Percentiles rank a stretch among this genome's conserved stretches.
Evolutionary conservation across 495 filamentous ascomycete genomes (phyloP).

Genomic region (Lineolata rhizophorae): DNA sequence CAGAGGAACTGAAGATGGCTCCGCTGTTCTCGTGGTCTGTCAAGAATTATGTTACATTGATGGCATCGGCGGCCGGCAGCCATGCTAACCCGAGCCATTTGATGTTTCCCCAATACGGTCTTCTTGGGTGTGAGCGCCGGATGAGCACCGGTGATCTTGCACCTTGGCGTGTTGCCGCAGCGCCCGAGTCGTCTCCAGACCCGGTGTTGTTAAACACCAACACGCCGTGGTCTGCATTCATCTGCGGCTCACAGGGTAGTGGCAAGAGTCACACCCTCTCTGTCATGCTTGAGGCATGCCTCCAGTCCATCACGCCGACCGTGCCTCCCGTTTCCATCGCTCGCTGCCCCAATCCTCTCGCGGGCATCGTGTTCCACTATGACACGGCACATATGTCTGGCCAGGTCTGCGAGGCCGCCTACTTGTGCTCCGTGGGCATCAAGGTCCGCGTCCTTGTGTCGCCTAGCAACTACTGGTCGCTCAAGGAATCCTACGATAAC

Average conservation of each 20-base stretch:
- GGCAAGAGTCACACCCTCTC: conserved; percentile 58
- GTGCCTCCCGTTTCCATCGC: conserved; percentile 18
- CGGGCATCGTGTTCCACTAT: conserved; percentile 49
- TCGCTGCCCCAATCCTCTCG: conserved; percentile 26
- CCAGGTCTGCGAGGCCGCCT: conserved; percentile 43
- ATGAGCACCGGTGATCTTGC: too few species aligned
- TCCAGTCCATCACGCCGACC: too few species aligned
- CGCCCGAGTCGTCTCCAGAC: too few species aligned
- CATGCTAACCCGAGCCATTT: too few species aligned
- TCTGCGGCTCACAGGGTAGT: conserved; percentile 56
- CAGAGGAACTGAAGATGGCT: too few species aligned
- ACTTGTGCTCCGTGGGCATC: conserved; percentile 31
- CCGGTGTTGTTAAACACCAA: conserved; percentile 40
- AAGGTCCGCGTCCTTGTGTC: conserved; percentile 41
- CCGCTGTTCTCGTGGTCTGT: too few species aligned
- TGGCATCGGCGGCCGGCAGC: too few species aligned
- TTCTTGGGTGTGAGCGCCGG: too few species aligned
- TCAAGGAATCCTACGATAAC: conserved; percentile 20
- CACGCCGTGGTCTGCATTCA: conserved; percentile 45
- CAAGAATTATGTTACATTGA: too few species aligned
- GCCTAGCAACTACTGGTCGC: conserved; percentile 30
- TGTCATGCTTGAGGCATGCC: conserved; percentile 44
- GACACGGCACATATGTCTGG: conserved; percentile 30
- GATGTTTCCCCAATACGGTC: too few species aligned
- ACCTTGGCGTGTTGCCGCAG: too few species aligned